These are phyloP conservation scores for Leishmania tarentolae DNA, from an alignment of 208 protist genomes.

Conservation along the genomic window DNA sequence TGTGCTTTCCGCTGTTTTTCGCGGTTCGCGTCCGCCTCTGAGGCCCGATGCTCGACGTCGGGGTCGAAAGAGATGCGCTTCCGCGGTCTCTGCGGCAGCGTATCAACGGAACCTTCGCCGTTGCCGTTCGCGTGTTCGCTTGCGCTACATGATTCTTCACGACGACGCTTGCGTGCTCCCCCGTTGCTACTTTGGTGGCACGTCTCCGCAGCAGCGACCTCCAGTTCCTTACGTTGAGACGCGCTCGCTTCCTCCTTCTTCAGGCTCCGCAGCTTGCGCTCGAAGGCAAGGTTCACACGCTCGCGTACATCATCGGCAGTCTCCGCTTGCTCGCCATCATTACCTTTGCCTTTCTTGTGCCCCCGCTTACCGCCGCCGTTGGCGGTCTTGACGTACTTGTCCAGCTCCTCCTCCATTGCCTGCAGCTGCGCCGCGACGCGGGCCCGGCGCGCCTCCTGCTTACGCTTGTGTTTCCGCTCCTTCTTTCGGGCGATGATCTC, in stretches of 20 bases:
- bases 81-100: slow-evolving; percentile 18
- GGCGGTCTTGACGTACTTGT: slow-evolving; percentile 35
- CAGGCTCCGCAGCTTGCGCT: slow-evolving; percentile 39
- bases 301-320: slow-evolving; percentile 6
- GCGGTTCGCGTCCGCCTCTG: slow-evolving; percentile 8
- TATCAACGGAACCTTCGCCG: neutral
- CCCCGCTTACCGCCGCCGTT: slow-evolving; percentile 26
- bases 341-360: slow-evolving; percentile 22
- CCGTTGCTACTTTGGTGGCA: neutral
- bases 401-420: slow-evolving; percentile 51
- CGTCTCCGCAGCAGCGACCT: neutral
- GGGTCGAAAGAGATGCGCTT: slow-evolving; percentile 66
- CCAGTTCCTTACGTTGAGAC: slow-evolving; percentile 11
- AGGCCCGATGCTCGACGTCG: slow-evolving; percentile 24
- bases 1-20: slow-evolving; percentile 26
- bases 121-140: neutral
- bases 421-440: slow-evolving; percentile 45
- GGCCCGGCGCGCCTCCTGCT: slow-evolving; percentile 54
- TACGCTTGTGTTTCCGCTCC: slow-evolving; percentile 75
- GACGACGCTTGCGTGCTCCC: slow-evolving; percentile 20
- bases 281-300: slow-evolving; percentile 44
- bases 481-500: slow-evolving; percentile 85
- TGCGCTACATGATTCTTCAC: neutral
- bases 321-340: slow-evolving; percentile 26
- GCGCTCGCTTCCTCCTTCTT: slow-evolving; percentile 26